Base-by-base conservation (phyloP, 257 asterid species). In the Salvia rosmarinus region DNA sequence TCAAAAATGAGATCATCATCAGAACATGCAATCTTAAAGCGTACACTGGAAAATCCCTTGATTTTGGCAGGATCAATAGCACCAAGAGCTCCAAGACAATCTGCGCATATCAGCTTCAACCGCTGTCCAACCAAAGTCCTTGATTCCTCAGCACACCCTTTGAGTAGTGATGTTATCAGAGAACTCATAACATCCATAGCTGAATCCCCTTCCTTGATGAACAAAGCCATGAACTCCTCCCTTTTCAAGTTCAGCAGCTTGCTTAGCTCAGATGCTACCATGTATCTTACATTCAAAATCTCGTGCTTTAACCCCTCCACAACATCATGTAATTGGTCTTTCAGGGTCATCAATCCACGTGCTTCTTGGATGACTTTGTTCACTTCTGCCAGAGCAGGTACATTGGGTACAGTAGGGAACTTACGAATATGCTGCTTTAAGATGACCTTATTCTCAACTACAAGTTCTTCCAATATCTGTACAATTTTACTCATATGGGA, bases 11-110 rank as follows among this genome's bases (percentile, higher is more conserved):
- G 80, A 87, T 94, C 99, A 82, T 94, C 99, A 75, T 91, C 99
- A 47, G 97, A 91, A 78, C 99, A 94, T 11, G 97, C 97, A 82
- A 94, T 94, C 81, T 94, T 88, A 69, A 94, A 94, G 37, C 97
- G 90, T 28, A 75, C 80, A 77, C 87, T 86, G 64, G 92, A 68
- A 87, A 79, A 82, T 49, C 88, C 92, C 79, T 82, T 86, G 71
- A 94, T 80, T 79, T 89, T 94, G 72, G 99, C 97, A 64, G 99
- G 99, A 91, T 94, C 99, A 64, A 94, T 85, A 51, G 99, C 99
- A 61, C 97, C 96, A 68, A 94, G 86, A 5, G 97, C 92, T 75
- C 99, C 99, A 44, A 94, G 95, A 83, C 99, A 94, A 75, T 94
- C 95, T 34, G 99, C 97, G 81, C 95, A 91, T 60, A 84, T 82